Evolutionary conservation across 2,329 filamentous ascomycete species (phyloP).

Genomic region (Clonostachys solani): DNA sequence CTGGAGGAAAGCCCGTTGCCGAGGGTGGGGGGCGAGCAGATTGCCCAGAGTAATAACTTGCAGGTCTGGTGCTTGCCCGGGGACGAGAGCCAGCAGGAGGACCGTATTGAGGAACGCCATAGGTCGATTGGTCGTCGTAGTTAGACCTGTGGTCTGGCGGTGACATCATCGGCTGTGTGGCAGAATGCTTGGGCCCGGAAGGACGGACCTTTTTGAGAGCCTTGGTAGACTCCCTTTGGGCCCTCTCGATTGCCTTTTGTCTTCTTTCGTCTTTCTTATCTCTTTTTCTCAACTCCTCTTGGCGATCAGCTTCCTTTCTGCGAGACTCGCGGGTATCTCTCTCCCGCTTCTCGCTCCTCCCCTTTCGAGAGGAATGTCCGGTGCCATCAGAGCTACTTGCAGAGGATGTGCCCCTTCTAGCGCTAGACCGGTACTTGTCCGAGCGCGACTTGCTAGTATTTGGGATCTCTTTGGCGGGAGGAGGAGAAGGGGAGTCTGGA

Average conservation of each 20-base stretch:
- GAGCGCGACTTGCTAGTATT: conserved; percentile 46
- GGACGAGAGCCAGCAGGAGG: conserved; percentile 21
- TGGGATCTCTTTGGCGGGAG: conserved; percentile 40
- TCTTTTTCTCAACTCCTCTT: conserved; percentile 12
- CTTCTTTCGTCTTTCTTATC: conserved; percentile 15
- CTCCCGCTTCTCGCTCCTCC: conserved; percentile 6
- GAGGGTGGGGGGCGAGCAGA: conserved; percentile 11
- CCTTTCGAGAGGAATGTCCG: conserved; percentile 25
- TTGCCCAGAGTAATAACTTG: conserved; percentile 26
- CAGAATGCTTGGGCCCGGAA: conserved; percentile 20
- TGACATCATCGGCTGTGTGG: conserved; percentile 21
- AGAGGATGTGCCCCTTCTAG: conserved; percentile 29
- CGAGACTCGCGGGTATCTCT: conserved; percentile 19
- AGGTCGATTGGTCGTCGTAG: conserved; percentile 5
- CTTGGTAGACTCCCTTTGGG: conserved; percentile 10
- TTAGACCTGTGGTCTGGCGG: conserved; percentile 13
- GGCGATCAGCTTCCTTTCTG: conserved; percentile 13
- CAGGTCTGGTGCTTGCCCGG: conserved; percentile 23
- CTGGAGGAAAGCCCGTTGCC: background rate
- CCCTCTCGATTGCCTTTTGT: conserved; percentile 13
- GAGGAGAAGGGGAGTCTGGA: conserved; percentile 17
- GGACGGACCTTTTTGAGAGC: conserved; percentile 19
- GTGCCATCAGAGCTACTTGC: conserved; percentile 39
- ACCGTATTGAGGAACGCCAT: conserved; percentile 21
- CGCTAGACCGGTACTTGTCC: conserved; percentile 13